phyloP scores from a whole-genome alignment of 1,139 yeast genomes.

The Geotrichum macrosporum region DNA sequence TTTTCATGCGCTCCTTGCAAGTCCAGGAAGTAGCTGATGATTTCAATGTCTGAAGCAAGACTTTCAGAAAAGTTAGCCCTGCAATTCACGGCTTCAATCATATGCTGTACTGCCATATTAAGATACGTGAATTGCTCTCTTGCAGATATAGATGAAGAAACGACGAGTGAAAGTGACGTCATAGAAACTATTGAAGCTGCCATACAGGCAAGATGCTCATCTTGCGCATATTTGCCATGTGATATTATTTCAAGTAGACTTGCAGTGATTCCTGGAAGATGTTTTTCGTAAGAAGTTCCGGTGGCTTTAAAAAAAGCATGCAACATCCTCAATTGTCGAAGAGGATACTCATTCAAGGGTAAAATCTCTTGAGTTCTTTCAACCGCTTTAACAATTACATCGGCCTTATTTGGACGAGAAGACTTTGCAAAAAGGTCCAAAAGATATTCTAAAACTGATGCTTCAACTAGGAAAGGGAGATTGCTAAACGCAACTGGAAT shows the following conservation, averaged over 20 bases:
- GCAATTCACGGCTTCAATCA: slow-evolving; percentile 18
- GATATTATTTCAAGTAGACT: slow-evolving; percentile 10
- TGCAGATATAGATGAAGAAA: slow-evolving; percentile 18
- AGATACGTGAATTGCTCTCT: slow-evolving; percentile 21
- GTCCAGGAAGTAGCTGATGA: slow-evolving; percentile 23
- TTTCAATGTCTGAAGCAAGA: slow-evolving; percentile 16
- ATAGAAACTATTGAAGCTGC: slow-evolving; percentile 19
- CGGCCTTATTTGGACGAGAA: slow-evolving; percentile 9
- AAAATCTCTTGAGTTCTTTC: slow-evolving; percentile 7
- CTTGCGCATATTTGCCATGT: slow-evolving; percentile 5
- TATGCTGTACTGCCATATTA: slow-evolving; percentile 17
- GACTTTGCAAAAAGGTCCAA: slow-evolving; percentile 9
- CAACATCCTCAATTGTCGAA: slow-evolving; percentile 13
- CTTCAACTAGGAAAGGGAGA: slow-evolving; percentile 12
- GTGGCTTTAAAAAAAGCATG: slow-evolving; percentile 14
- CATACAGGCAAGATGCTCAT: slow-evolving; percentile 9
- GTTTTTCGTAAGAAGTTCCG: slow-evolving; percentile 12
- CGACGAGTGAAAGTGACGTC: slow-evolving; percentile 19
- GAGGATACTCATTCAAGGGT: slow-evolving; percentile 15
- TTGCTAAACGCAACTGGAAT: slow-evolving; percentile 14
- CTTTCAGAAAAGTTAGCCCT: slow-evolving; percentile 10
- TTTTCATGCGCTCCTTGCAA: slow-evolving; percentile 27
- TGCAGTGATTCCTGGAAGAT: slow-evolving; percentile 2
- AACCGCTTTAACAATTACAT: slow-evolving; percentile 9
- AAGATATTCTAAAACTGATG: slow-evolving; percentile 16